Evolutionary conservation across 2,329 filamentous ascomycete genomes (phyloP).

Genomic region (Cladosporium cucumerinum): DNA sequence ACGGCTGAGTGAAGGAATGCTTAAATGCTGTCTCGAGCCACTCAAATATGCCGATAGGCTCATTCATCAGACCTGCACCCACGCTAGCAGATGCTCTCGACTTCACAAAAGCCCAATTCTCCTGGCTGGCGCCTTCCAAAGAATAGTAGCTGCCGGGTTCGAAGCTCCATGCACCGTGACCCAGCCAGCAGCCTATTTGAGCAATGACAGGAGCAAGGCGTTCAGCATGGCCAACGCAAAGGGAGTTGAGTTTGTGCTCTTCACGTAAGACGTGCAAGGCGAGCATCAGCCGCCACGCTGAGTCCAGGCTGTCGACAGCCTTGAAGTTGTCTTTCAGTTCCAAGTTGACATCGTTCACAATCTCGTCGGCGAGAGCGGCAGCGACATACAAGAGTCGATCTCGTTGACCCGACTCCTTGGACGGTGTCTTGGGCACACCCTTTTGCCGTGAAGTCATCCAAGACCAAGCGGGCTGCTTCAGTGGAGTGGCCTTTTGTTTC

Average conservation of each 20-base stretch:
- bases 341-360: constrained; percentile 9
- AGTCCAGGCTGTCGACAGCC: not conserved
- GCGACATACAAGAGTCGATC: constrained; percentile 29
- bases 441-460: constrained; percentile 20
- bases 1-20: constrained; percentile 19
- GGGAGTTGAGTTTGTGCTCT: constrained; percentile 69
- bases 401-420: constrained; percentile 16
- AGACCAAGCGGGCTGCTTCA: constrained; percentile 22
- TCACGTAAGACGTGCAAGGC: constrained; percentile 84
- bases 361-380: constrained; percentile 27
- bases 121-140: constrained; percentile 56
- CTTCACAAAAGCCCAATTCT: constrained; percentile 42
- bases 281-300: constrained; percentile 45
- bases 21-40: constrained; percentile 33
- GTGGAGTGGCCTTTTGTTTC: not conserved
- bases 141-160: constrained; percentile 54
- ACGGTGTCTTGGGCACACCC: not conserved
- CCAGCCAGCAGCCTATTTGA: constrained; percentile 79
- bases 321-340: not conserved
- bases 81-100: constrained; percentile 15
- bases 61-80: constrained; percentile 24
- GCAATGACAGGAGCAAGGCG: constrained; percentile 68
- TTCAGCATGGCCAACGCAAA: not conserved
- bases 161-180: constrained; percentile 64
- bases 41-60: constrained; percentile 28